These are phyloP conservation scores for Ilyonectria sp. DNA, from an alignment of 2,329 filamentous ascomycete species.

Conservation along the genomic window DNA sequence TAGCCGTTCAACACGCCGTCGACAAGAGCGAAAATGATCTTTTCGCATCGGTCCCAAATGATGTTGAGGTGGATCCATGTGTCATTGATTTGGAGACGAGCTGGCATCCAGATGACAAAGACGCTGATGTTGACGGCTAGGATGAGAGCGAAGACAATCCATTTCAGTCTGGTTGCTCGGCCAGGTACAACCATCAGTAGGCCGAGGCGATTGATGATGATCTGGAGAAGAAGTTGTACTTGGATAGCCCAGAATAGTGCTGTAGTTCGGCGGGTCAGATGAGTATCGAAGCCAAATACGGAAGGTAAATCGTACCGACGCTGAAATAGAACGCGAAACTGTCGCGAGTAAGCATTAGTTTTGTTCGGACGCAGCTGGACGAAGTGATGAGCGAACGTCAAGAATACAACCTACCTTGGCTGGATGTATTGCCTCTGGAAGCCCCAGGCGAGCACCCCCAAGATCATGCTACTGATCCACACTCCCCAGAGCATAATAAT, in stretches of 20 bases:
- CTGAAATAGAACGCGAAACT: conserved; percentile 45
- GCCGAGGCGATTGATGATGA: conserved; percentile 68
- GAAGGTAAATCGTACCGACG: conserved; percentile 32
- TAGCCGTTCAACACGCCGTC: conserved; percentile 65
- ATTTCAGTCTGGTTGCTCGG: conserved; percentile 58
- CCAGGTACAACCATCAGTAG: conserved; percentile 60
- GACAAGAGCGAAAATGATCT: conserved; percentile 64
- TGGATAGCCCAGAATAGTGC: conserved; percentile 56
- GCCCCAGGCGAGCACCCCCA: conserved; percentile 40
- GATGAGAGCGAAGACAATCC: conserved; percentile 61
- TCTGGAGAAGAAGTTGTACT: conserved; percentile 67
- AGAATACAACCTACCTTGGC: conserved; percentile 38
- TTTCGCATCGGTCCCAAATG: conserved; percentile 68
- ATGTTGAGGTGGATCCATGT: conserved; percentile 62
- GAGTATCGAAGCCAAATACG: rapidly evolving
- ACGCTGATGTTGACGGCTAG: conserved; percentile 66
- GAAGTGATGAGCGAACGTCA: not conserved
- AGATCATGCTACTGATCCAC: conserved; percentile 43
- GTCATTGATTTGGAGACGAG: conserved; percentile 60
- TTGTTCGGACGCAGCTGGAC: rapidly evolving
- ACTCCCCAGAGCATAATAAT: conserved; percentile 43
- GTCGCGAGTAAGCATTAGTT: not conserved
- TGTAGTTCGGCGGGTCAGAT: conserved; percentile 4
- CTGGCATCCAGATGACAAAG: conserved; percentile 69
- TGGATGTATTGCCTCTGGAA: conserved; percentile 45